Percentiles rank a stretch among this genome's conserved stretches.
Evolutionary conservation across 305 asterid species (phyloP).

Genomic region (Fraxinus sp.): DNA sequence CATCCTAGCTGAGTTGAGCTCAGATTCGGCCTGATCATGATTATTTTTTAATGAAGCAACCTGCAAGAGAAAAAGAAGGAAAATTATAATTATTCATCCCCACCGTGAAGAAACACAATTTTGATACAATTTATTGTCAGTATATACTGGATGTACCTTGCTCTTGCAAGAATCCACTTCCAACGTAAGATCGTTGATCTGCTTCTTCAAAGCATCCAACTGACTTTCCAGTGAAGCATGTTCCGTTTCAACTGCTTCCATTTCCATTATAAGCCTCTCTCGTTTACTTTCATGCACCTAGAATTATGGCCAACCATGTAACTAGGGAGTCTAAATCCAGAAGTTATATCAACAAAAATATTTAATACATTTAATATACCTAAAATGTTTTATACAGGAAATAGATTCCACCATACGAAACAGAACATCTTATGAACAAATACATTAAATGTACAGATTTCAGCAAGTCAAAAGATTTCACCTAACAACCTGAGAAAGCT

Average conservation of each 20-base stretch:
- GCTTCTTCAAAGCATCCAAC: slow-evolving; percentile 36
- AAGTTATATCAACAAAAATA: neutral
- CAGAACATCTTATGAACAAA: neutral
- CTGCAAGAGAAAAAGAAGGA: slow-evolving; percentile 37
- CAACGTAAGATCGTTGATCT: slow-evolving; percentile 44
- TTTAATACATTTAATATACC: neutral
- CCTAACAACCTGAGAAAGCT: slow-evolving; percentile 1
- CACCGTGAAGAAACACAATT: slow-evolving; percentile 6
- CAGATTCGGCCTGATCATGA: slow-evolving; percentile 56
- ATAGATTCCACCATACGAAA: slow-evolving; percentile 16
- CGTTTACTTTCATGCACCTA: slow-evolving; percentile 84
- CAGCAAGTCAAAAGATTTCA: slow-evolving; percentile 10
- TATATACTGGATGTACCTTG: slow-evolving; percentile 49
- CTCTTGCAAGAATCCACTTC: slow-evolving; percentile 61
- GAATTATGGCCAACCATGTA: slow-evolving; percentile 25
- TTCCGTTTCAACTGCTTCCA: slow-evolving; percentile 84
- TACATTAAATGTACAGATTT: neutral
- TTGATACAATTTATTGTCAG: slow-evolving; percentile 1
- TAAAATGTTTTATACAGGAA: neutral
- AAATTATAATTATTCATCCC: slow-evolving; percentile 32
- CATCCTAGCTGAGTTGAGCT: slow-evolving; percentile 68
- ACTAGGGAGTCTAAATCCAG: slow-evolving; percentile 5
- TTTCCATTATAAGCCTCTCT: slow-evolving; percentile 86
- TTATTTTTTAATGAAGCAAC: slow-evolving; percentile 50
- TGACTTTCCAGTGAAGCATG: slow-evolving; percentile 46